These are phyloP conservation scores for Sisymbrium altissimum DNA, from an alignment of 345 rosid genomes.

Conservation along the genomic window DNA sequence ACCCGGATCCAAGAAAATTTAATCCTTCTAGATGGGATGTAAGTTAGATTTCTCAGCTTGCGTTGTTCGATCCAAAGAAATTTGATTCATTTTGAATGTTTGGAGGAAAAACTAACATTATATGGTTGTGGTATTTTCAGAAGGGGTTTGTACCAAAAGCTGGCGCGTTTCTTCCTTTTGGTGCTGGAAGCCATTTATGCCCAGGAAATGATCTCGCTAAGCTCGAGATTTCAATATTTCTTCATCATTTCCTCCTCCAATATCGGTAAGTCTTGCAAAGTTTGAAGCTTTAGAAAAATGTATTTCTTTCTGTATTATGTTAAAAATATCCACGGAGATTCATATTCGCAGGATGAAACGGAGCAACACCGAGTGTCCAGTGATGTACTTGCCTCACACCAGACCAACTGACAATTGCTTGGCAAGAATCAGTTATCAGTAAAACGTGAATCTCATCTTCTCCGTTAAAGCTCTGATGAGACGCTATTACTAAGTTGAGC, in stretches of 20 bases:
- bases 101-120: background rate
- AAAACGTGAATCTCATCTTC: conserved; percentile 7
- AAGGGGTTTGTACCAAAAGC: conserved; percentile 39
- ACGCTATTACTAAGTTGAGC: background rate
- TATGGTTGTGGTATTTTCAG: background rate
- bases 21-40: conserved; percentile 55
- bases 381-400: conserved; percentile 34
- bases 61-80: background rate
- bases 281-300: background rate
- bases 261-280: conserved; percentile 31
- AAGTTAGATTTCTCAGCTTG: background rate
- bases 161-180: conserved; percentile 53
- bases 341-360: conserved; percentile 28
- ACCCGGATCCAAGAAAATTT: conserved; percentile 37
- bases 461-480: background rate
- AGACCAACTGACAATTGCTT: conserved; percentile 40
- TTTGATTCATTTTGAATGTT: background rate
- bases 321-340: background rate
- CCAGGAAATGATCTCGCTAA: conserved; percentile 54
- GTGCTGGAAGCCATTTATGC: conserved; percentile 47
- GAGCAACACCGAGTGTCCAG: conserved; percentile 28
- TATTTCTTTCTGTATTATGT: background rate
- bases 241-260: conserved; percentile 48
- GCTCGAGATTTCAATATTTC: conserved; percentile 47
- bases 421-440: conserved; percentile 34